Evolutionary conservation across 2,329 filamentous ascomycete species (phyloP), one percentile per base, ranked within the genome.

Genomic region (Anisogramma anomala): DNA sequence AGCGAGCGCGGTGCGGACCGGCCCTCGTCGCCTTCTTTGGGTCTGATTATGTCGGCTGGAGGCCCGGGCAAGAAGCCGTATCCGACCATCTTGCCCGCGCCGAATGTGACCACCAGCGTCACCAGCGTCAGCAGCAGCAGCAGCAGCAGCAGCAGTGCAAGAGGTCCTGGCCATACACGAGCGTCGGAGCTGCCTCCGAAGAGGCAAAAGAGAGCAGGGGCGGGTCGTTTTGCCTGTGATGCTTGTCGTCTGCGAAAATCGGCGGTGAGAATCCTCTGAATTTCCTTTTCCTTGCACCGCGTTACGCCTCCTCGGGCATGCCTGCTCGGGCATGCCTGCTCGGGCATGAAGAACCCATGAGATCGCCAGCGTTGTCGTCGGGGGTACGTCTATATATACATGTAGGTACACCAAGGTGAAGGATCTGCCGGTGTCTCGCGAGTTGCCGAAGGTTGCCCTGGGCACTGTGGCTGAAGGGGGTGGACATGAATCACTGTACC

Each of bases 201-300:
- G 25, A 43, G 20, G 8, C 36, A 36, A 23, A 33, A 33, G 19
- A 40, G 23, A n/a, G 15, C 28, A 8, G 40, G 32, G 6, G 33
- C 27, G 22, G 40, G 40, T 10, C 40, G 36, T 10, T 43, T 39
- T 14, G 43, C 43, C 3, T 43, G 43, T 31, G 43, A 43, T 26
- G 41, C 33, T 4, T 45, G 39, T 34, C 43, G 43, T n/a, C 23
- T 35, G 3, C 38, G 33, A 11, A 45, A 45, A 22, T 36, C 39
- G 25, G 43, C 43, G 32, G 43, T 42, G 38, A 18, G 39, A n/a
- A 15, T 4, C n/a, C 13, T 15, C 27, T n/a, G 14, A 4, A n/a
- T 3, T 25, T 18, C 2, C 2, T 17, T 22, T 8, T 20, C 10
- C n/a, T 22, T 11, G 11, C 17, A 9, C 8, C 34, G 20, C 11